These are phyloP conservation scores for Aspergillus aculeatinus DNA, from an alignment of 2,329 filamentous ascomycete genomes.

Conservation along the genomic window DNA sequence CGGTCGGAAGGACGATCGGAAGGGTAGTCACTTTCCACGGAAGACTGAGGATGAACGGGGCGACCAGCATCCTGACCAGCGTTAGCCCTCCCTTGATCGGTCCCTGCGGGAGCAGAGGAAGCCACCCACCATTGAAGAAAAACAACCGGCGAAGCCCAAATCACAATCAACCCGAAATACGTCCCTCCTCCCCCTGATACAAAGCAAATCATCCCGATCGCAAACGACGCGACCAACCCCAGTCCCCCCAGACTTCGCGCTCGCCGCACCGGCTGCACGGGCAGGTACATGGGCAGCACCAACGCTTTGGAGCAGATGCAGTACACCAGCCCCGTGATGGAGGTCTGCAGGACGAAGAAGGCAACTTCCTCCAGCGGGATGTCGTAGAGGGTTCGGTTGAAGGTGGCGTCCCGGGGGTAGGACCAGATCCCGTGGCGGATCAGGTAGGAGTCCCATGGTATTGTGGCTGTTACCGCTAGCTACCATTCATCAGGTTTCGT, in stretches of 20 bases:
- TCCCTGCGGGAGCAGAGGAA: too few relatives aligned
- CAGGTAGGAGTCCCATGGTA: constrained; percentile 75
- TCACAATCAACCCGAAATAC: constrained; percentile 68
- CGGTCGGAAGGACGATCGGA: constrained; percentile 63
- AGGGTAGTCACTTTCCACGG: constrained; percentile 58
- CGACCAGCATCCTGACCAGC: constrained; percentile 33
- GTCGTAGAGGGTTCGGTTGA: constrained; percentile 61
- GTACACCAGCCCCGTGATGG: constrained; percentile 62
- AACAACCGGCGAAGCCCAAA: constrained; percentile 67
- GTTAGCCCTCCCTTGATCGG: background rate
- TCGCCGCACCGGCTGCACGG: constrained; percentile 32
- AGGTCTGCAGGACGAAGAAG: constrained; percentile 76
- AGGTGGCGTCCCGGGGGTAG: constrained; percentile 64
- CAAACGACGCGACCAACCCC: background rate
- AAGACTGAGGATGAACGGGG: constrained; percentile 62
- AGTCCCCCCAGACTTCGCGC: background rate
- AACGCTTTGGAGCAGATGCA: constrained; percentile 64
- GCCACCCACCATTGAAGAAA: constrained; percentile 57
- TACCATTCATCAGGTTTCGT: constrained; percentile 16
- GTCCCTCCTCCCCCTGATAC: constrained; percentile 50
- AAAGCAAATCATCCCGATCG: constrained; percentile 42
- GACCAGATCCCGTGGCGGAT: constrained; percentile 69
- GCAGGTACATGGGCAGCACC: constrained; percentile 56
- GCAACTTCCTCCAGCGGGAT: constrained; percentile 73
- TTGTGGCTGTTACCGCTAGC: constrained; percentile 66